Percentiles rank a stretch among this genome's conserved stretches.
These are phyloP conservation scores for Hymenoscyphus scutula DNA, from an alignment of 2,329 filamentous ascomycete species.

Conservation along the genomic window DNA sequence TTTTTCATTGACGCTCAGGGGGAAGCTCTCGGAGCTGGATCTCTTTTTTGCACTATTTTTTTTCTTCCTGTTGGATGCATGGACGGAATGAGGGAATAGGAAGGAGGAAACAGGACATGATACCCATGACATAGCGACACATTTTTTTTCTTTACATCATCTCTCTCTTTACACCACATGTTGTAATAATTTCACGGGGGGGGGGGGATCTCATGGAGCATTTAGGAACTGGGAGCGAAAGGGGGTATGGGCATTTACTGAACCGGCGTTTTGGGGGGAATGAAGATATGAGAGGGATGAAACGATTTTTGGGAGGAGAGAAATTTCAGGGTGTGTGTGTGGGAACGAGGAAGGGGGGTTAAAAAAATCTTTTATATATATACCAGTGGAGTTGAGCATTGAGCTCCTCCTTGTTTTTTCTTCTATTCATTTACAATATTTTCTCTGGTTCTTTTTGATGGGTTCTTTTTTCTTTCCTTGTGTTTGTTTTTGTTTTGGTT, in stretches of 20 bases:
- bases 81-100: background rate
- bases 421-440: no score
- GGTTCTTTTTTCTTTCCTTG: background rate
- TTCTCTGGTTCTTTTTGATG: background rate
- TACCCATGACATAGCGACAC: constrained; percentile 8
- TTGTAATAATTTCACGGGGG: no score
- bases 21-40: constrained; percentile 24
- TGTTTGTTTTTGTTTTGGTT: background rate
- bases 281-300: background rate
- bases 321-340: background rate
- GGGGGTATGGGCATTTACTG: background rate
- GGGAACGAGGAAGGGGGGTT: background rate
- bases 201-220: background rate
- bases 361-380: background rate
- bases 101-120: background rate
- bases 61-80: background rate
- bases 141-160: background rate
- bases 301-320: background rate
- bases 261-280: background rate
- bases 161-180: constrained; percentile 4
- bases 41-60: constrained; percentile 3
- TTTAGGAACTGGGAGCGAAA: background rate
- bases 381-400: constrained; percentile 9
- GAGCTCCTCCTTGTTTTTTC: constrained; percentile 7
- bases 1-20: background rate